phyloP scores from a whole-genome alignment of 2,329 filamentous ascomycete genomes.

The Anisogramma anomala region DNA sequence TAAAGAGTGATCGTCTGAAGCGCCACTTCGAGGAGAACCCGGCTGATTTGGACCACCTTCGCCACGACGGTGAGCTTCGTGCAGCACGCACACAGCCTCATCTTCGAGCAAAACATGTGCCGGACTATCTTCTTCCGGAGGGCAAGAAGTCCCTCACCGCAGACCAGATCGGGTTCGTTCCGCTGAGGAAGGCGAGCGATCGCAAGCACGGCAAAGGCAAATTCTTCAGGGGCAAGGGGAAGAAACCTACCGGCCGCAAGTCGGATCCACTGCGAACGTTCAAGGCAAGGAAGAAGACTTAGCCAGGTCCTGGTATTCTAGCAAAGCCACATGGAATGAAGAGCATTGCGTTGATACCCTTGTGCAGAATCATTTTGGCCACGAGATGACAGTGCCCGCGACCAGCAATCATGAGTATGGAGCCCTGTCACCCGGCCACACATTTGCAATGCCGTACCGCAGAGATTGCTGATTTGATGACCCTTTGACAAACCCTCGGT shows the following conservation, averaged over 20 bases:
- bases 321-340: slow-evolving; percentile 3
- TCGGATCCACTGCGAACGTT: slow-evolving; percentile 83
- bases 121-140: slow-evolving; percentile 82
- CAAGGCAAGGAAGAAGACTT: slow-evolving; percentile 46
- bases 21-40: slow-evolving; percentile 97
- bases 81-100: slow-evolving; percentile 78
- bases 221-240: slow-evolving; percentile 29
- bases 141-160: slow-evolving; percentile 56
- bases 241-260: slow-evolving; percentile 49
- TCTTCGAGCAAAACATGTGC: slow-evolving; percentile 66
- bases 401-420: no score
- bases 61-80: slow-evolving; percentile 80
- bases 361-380: background rate
- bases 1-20: slow-evolving; percentile 90
- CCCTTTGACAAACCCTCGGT: no score
- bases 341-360: slow-evolving; percentile 11
- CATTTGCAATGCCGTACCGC: no score
- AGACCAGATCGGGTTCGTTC: slow-evolving; percentile 65
- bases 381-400: no score
- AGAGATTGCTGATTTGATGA: no score
- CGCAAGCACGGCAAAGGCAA: slow-evolving; percentile 35
- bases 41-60: slow-evolving; percentile 70
- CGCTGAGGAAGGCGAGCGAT: slow-evolving; percentile 41
- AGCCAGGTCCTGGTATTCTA: background rate
- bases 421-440: no score